Conservation (phyloP, 768 basidiomycete genomes). For the Serendipita vermifera region DNA sequence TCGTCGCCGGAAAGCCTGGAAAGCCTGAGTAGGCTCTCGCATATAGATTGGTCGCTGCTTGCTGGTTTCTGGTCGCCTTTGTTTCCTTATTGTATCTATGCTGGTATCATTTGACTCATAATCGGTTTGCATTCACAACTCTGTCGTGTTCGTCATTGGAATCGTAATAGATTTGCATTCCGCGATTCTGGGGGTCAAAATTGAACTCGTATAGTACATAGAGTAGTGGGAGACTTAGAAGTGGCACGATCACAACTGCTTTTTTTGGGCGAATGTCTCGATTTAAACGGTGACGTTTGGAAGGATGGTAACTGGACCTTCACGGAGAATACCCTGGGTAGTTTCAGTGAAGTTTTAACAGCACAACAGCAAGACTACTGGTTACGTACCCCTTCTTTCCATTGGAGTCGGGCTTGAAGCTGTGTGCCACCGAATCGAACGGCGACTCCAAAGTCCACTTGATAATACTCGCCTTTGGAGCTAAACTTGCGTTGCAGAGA, state of each 20-base stretch:
- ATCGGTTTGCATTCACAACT: not conserved
- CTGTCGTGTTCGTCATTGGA: not conserved
- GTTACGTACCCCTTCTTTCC: conserved; percentile 5
- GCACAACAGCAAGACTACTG: not conserved
- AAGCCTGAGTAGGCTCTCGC: not conserved
- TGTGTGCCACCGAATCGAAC: conserved; percentile 4
- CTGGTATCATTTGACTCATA: not conserved
- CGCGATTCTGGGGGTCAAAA: not conserved
- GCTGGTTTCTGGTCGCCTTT: too few species aligned
- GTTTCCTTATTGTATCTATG: not conserved
- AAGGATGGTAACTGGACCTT: not conserved
- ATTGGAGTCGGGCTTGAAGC: not conserved
- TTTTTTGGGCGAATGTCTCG: not conserved
- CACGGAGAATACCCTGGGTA: not conserved
- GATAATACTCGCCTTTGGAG: not conserved
- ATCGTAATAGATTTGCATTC: not conserved
- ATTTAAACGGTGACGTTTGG: not conserved
- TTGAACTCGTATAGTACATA: not conserved
- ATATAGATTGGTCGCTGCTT: not conserved
- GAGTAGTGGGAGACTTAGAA: not conserved
- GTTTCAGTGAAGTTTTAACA: not conserved
- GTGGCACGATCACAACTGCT: not conserved
- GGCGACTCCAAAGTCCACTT: not conserved
- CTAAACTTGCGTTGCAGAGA: not conserved
- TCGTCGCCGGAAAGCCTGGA: conserved; percentile 27